Base-by-base conservation (phyloP, 2,329 filamentous ascomycete genomes). In the Penicillium sp. region DNA sequence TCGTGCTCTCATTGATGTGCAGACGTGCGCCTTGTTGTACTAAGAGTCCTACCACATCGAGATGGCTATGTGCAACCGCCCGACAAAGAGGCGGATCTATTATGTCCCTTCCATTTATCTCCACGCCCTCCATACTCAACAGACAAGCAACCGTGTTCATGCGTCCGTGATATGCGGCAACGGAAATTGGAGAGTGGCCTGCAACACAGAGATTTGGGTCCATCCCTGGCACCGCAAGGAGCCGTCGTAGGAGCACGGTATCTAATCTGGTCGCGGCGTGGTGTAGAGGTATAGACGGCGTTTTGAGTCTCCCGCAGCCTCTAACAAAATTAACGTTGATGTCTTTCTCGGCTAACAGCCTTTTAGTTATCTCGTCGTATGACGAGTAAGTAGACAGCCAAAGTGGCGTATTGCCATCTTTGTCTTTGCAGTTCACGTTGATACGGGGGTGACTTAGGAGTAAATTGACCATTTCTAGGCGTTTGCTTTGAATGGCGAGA, bases 371-470 rank as follows among this genome's bases (percentile, higher is more conserved):
- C 8, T 57, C 48, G 23, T 60, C 15, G 25, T 2, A 48, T 25
- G 43, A 51, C 6, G 17, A 49, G 38, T 50, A 42, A 52, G 48
- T 58, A 33, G 55, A 48, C 10, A 52, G 17, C 51, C 48, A 60
- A 8, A 60, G 50, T 2, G 55, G 58, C 13, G 54, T 60, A 33
- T 60, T 60, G 12, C 54, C 50, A 41, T 60, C 13, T 41, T 38
- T 48, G 36, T 45, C 43, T 38, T 2, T 38, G 29, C 38, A 42
- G 45, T 49, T 42, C 15, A 49, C 25, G 7, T 39, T 36, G 9
- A 6, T 13, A 47, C 12, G 19, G 1, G 31, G 44, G 38, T 49
- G 31, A 35, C 53, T 43, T 4, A 36, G 35, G 35, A 36, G 17
- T 6, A 36, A 36, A 36, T 36, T 4, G 35, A 36, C 35, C 35